Evolutionary conservation across 2,329 filamentous ascomycete genomes (phyloP), one percentile per base, ranked within the genome.

Genomic region (Emergomyces africanus): DNA sequence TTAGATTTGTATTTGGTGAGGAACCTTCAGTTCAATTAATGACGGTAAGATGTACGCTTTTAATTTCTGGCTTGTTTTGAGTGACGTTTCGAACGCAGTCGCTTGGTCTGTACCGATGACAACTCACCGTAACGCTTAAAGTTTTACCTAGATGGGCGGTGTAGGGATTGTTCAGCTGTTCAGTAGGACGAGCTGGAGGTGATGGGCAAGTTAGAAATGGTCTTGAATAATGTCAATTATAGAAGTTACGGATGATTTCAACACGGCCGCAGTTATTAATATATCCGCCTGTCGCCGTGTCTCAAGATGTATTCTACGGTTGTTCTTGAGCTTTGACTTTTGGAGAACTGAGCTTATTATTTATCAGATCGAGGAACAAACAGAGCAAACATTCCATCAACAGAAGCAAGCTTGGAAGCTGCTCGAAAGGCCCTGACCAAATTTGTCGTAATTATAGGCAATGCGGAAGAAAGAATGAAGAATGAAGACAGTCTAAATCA

Each of bases 351-450:
- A 15, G 15, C 15, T 6, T 12, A 48, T 23, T n/a, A 25, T 42
- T 53, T 46, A 54, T 54, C 46, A 33, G 25, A 25, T 46, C 25
- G 10, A 30, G 15, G 5, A 23, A 18, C 59, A 60, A 60, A 60
- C 59, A 42, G 12, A 44, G 28, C 58, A 57, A 57, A 58, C 57
- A 58, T 20, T 10, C 10, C 15, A 18, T 12, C 12, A 30, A n/a
- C n/a, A n/a, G n/a, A n/a, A n/a, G n/a, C n/a, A n/a, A n/a, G n/a
- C n/a, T n/a, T n/a, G n/a, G n/a, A n/a, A n/a, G n/a, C n/a, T n/a
- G n/a, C n/a, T n/a, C n/a, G n/a, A n/a, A n/a, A n/a, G n/a, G n/a
- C n/a, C n/a, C n/a, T n/a, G n/a, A n/a, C n/a, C n/a, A n/a, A n/a
- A n/a, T n/a, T n/a, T n/a, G n/a, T n/a, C n/a, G n/a, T n/a, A n/a